Evolutionary conservation across 2,329 filamentous ascomycete genomes (phyloP).

Genomic region (Thyridium curvatum): DNA sequence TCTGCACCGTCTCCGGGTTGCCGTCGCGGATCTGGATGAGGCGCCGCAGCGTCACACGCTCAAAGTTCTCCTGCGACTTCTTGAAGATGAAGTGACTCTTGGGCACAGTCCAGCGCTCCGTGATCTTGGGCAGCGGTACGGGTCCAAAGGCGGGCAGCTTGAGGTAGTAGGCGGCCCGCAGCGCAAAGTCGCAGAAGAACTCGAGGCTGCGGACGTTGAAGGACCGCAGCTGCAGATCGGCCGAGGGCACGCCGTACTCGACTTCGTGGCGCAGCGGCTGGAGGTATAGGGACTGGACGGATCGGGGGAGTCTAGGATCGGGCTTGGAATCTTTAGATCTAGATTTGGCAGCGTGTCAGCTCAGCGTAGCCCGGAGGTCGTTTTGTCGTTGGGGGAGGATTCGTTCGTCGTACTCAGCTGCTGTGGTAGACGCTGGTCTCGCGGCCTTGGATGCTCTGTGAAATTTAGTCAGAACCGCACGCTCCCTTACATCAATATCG

Average conservation of each 20-base stretch:
- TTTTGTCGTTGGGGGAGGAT: too few relatives aligned
- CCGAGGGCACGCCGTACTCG: conserved; percentile 72
- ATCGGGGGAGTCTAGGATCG: conserved; percentile 59
- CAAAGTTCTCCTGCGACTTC: conserved; percentile 97
- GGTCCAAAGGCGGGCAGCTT: conserved; percentile 81
- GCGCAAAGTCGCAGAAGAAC: conserved; percentile 89
- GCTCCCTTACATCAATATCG: too few relatives aligned
- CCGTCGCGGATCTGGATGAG: conserved; percentile 92
- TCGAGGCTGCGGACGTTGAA: conserved; percentile 87
- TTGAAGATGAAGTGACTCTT: conserved; percentile 89
- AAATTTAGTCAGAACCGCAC: too few relatives aligned
- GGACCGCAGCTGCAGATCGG: conserved; percentile 87
- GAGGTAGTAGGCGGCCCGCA: conserved; percentile 92
- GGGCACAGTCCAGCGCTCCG: conserved; percentile 91
- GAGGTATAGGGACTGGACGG: conserved; percentile 80
- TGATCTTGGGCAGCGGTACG: conserved; percentile 76
- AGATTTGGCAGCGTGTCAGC: too few relatives aligned
- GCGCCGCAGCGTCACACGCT: conserved; percentile 78
- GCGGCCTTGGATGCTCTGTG: too few relatives aligned
- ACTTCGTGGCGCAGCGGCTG: conserved; percentile 72
- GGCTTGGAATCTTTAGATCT: not conserved
- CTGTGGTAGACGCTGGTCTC: too few relatives aligned
- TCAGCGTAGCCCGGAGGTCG: too few relatives aligned
- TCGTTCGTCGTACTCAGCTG: too few relatives aligned
- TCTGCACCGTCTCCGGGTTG: conserved; percentile 77